These are phyloP conservation scores for Metschnikowia amazonensis DNA, from an alignment of 805 yeast species.

Conservation along the genomic window DNA sequence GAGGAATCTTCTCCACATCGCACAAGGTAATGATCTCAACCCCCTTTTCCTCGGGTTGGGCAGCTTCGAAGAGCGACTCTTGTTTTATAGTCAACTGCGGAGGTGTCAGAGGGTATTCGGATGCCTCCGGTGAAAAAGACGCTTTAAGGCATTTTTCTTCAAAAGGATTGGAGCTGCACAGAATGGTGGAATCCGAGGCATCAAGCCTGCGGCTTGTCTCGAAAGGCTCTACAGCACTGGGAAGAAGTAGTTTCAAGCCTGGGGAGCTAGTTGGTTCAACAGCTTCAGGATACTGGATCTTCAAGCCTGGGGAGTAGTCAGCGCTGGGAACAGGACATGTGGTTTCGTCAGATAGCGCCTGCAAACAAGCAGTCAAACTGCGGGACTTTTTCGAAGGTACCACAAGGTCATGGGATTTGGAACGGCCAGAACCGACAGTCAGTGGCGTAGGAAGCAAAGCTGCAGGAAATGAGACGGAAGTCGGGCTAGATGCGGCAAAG, in stretches of 20 bases:
- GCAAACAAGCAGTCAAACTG: slow-evolving; percentile 3
- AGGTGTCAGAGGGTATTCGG: slow-evolving; percentile 4
- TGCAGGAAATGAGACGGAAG: background rate
- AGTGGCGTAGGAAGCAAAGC: slow-evolving; percentile 16
- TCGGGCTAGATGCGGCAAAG: background rate
- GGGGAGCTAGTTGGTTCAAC: background rate
- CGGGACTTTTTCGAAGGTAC: background rate
- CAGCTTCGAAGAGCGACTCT: slow-evolving; percentile 10
- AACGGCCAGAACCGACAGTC: slow-evolving; percentile 17
- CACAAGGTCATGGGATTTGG: slow-evolving; percentile 3
- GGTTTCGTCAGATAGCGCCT: background rate
- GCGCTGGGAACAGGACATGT: background rate
- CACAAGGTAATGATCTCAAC: slow-evolving; percentile 7
- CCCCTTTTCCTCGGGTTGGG: slow-evolving; percentile 5
- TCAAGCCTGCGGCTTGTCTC: background rate
- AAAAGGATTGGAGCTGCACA: background rate
- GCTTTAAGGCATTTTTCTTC: background rate
- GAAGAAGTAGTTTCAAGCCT: background rate
- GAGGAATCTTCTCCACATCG: slow-evolving; percentile 12
- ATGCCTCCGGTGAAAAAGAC: background rate
- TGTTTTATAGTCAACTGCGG: slow-evolving; percentile 12
- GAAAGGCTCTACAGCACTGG: background rate
- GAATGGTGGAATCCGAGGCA: background rate
- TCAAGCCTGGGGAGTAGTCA: slow-evolving; percentile 1
- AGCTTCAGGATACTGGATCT: background rate